Percentiles rank a stretch among this genome's conserved stretches.
phyloP scores from a whole-genome alignment of 1,284 basidiomycete genomes.

The Exsudoporus floridanus region DNA sequence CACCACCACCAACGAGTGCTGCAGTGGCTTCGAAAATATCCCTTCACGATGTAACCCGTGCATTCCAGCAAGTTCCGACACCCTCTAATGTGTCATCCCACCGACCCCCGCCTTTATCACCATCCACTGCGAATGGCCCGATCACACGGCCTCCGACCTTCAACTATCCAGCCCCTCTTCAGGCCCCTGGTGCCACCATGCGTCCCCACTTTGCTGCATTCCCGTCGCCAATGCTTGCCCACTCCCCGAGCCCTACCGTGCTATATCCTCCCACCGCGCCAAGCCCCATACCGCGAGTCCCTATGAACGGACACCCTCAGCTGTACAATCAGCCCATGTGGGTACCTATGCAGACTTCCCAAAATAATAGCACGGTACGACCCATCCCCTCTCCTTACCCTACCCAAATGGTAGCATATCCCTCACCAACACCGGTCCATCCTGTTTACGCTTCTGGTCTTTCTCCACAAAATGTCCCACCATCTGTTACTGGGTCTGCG shows the following conservation, averaged over 20 bases:
- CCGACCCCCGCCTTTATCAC: constrained; percentile 46
- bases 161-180: constrained; percentile 37
- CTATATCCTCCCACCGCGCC: constrained; percentile 61
- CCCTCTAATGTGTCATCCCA: constrained; percentile 46
- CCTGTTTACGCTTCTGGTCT: constrained; percentile 52
- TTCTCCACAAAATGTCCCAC: constrained; percentile 44
- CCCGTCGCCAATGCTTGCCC: constrained; percentile 65
- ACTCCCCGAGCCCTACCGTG: constrained; percentile 60
- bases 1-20: constrained; percentile 64
- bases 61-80: constrained; percentile 76
- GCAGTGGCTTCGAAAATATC: constrained; percentile 68
- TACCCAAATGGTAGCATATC: constrained; percentile 61
- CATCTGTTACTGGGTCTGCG: constrained; percentile 41
- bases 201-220: constrained; percentile 59
- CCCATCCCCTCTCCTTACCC: constrained; percentile 63
- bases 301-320: constrained; percentile 57
- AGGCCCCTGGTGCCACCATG: constrained; percentile 43
- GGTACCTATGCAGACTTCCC: constrained; percentile 53
- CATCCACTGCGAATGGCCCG: constrained; percentile 47
- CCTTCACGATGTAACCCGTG: constrained; percentile 73
- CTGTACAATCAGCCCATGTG: constrained; percentile 64
- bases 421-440: constrained; percentile 47
- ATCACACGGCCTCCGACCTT: constrained; percentile 43
- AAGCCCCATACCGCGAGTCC: constrained; percentile 64
- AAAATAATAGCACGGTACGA: constrained; percentile 54